Evolutionary conservation across 2,329 filamentous ascomycete species (phyloP).

Genomic region (Pestalotiopsis sp.): DNA sequence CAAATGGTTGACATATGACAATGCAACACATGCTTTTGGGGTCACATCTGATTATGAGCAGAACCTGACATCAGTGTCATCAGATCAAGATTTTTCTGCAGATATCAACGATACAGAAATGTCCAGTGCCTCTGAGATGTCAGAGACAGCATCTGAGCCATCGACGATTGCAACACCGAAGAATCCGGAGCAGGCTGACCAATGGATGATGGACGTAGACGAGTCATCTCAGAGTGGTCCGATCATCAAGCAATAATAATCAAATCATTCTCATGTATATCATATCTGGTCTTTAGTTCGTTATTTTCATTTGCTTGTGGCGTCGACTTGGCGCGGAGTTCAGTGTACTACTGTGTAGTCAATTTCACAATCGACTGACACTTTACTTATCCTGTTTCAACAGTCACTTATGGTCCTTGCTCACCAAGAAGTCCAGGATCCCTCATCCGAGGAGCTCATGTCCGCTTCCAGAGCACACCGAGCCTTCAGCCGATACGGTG

Average conservation of each 20-base stretch:
- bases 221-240: neutral
- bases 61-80: conserved; percentile 26
- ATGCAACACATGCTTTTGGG: conserved; percentile 37
- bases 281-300: neutral
- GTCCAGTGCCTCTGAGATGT: neutral
- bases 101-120: conserved; percentile 6
- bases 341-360: neutral
- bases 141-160: neutral
- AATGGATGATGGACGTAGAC: neutral
- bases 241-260: neutral
- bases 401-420: neutral
- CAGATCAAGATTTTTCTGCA: neutral
- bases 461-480: too few species aligned
- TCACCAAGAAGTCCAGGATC: neutral
- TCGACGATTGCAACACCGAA: neutral
- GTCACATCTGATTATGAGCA: conserved; percentile 40
- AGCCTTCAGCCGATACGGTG: too few species aligned
- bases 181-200: neutral
- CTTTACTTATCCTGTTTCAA: neutral
- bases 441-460: too few species aligned
- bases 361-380: neutral
- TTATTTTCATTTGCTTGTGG: neutral
- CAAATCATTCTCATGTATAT: neutral
- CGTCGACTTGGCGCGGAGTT: neutral
- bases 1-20: conserved; percentile 51